Conservation (phyloP, 371 early-diverging fungal species). For the Mucor indicus region DNA sequence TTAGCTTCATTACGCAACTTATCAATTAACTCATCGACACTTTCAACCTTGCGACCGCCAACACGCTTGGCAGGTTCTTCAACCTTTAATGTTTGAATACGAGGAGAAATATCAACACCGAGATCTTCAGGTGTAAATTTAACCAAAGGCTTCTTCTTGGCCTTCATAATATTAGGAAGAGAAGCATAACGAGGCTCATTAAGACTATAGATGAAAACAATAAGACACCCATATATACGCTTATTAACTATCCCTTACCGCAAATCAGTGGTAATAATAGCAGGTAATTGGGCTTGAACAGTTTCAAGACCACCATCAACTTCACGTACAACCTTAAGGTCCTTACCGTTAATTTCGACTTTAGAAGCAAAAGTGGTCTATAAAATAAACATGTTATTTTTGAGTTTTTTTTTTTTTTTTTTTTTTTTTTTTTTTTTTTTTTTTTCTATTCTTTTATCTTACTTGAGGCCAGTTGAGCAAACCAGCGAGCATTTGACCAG, state of each 20-base stretch:
- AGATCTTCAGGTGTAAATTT: constrained; percentile 80
- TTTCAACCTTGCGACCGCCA: constrained; percentile 91
- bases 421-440: neutral
- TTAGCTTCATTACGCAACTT: constrained; percentile 79
- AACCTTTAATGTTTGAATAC: constrained; percentile 83
- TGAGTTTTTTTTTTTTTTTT: neutral
- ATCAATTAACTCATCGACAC: constrained; percentile 90
- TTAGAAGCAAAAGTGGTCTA: constrained; percentile 97
- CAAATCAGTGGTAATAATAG: constrained; percentile 95
- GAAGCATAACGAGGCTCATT: constrained; percentile 97
- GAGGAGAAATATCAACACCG: constrained; percentile 82
- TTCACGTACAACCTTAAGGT: constrained; percentile 87
- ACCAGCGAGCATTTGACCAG: constrained; percentile 98
- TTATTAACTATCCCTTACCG: constrained; percentile 52
- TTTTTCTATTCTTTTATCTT: no score
- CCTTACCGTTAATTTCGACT: constrained; percentile 75
- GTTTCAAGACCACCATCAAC: constrained; percentile 98
- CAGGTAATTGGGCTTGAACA: constrained; percentile 80
- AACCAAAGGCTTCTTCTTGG: constrained; percentile 96
- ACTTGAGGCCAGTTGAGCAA: constrained; percentile 94
- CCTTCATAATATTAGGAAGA: constrained; percentile 97
- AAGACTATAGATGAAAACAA: constrained; percentile 47
- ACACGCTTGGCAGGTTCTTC: constrained; percentile 93
- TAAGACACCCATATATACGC: neutral
- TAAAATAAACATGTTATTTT: neutral